Evolutionary conservation across 2,329 filamentous ascomycete species (phyloP).

Genomic region (Calonectria fujianensis): DNA sequence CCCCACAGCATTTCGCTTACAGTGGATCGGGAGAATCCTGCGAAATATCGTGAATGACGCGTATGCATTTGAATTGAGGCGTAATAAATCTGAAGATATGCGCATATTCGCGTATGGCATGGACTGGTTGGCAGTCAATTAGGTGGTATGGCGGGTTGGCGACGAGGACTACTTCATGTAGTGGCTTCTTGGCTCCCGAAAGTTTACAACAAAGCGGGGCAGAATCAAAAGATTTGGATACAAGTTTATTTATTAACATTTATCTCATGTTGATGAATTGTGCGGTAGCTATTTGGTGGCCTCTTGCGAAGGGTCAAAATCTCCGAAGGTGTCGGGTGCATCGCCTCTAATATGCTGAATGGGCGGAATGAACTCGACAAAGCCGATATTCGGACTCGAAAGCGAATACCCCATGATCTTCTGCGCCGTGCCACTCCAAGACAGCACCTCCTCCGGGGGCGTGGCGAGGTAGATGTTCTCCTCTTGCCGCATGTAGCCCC

Average conservation of each 20-base stretch:
- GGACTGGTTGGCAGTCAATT: background rate
- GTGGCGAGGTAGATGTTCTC: constrained; percentile 35
- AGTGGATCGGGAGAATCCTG: background rate
- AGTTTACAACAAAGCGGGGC: background rate
- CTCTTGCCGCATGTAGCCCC: constrained; percentile 31
- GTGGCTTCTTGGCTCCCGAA: background rate
- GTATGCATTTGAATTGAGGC: background rate
- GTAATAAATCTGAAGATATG: background rate
- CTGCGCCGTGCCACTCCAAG: constrained; percentile 19
- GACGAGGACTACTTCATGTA: background rate
- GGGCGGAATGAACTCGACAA: constrained; percentile 33
- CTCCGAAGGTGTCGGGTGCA: constrained; percentile 15
- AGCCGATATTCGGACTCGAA: constrained; percentile 35
- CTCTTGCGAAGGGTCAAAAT: constrained; percentile 33
- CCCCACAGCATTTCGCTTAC: background rate
- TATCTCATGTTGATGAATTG: background rate
- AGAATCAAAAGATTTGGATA: background rate
- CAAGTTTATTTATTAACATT: background rate
- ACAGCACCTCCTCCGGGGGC: constrained; percentile 17
- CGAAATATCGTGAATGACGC: background rate
- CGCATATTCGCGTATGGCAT: background rate
- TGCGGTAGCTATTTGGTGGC: background rate
- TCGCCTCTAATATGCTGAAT: constrained; percentile 16
- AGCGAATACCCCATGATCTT: constrained; percentile 27
- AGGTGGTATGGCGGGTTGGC: background rate